Base-by-base conservation (phyloP, 2,329 filamentous ascomycete genomes). In the Penicillium expansum region DNA sequence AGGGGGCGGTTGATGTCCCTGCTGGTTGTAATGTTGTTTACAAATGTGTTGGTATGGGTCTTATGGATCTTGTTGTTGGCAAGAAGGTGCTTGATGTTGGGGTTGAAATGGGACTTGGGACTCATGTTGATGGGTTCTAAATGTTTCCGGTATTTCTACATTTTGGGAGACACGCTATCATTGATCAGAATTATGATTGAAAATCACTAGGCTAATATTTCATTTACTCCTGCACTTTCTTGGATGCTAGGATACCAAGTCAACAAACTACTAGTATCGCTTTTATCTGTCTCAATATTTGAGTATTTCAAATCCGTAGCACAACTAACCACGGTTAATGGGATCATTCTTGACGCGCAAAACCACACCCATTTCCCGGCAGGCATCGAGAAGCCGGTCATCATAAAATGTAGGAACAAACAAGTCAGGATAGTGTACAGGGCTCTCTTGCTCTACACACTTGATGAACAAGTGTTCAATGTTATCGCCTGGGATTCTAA, bases 1-100 rank as follows among this genome's bases (percentile, higher is more conserved):
- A 64, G 1, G 56, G 59, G 5, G 35, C 64, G 0, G 24, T 72
- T 65, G 62, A 65, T 22, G 59, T 70, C 24, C 62, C 71, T 0
- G 56, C 65, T n/a, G 62, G 69, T 0, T 72, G 70, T 1, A 77
- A 78, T 64, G 71, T 80, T 30, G 66, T 82, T 1, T 81, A 80
- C 47, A 82, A 82, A 61, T 80, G 79, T 58, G 79, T 82, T 8
- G 80, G 80, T 0, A 74, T 82, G 65, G 79, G 78, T 0, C 70
- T 82, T 39, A 82, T 81, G 76, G 79, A 82, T 68, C 61, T 82
- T 44, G 74, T 77, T 9, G 71, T 80, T 51, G 78, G 75, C 8
- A 74, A 72, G 60, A 72, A 72, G 57, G 55, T 78, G 55, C 66
- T 79, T 51, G 67, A 71, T 14, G 62, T 77, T 56, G 76, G 74